phyloP scores from a whole-genome alignment of 495 filamentous ascomycete genomes.

The Podospora didyma region DNA sequence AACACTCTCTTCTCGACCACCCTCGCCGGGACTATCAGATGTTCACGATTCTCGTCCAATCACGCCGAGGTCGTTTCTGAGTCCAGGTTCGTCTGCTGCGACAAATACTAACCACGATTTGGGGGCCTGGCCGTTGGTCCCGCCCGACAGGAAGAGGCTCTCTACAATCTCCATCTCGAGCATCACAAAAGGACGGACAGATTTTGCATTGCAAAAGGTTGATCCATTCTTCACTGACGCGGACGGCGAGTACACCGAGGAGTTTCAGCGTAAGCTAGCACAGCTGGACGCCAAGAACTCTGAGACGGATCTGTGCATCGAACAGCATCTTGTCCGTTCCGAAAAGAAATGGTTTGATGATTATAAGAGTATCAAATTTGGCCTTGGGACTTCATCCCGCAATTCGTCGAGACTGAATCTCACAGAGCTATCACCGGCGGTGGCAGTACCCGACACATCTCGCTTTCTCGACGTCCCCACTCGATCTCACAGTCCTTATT shows the following conservation, averaged over 20 bases:
- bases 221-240: conserved; percentile 33
- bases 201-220: conserved; percentile 42
- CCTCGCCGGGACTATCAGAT: conserved; percentile 5
- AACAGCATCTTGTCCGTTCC: conserved; percentile 52
- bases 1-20: conserved; percentile 1
- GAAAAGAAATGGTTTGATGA: conserved; percentile 26
- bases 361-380: conserved; percentile 12
- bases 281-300: conserved; percentile 50
- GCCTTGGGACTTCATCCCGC: conserved; percentile 11
- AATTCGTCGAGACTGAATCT: conserved; percentile 7
- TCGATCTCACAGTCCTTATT: conserved; percentile 6
- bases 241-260: conserved; percentile 46
- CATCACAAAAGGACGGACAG: conserved; percentile 13
- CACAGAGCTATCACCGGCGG: background rate
- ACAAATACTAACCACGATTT: background rate
- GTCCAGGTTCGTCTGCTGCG: background rate
- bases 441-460: background rate
- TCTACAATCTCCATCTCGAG: conserved; percentile 7
- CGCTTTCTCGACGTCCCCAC: conserved; percentile 11
- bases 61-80: conserved; percentile 4
- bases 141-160: background rate
- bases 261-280: conserved; percentile 48
- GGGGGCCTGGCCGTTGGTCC: conserved; percentile 2
- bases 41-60: conserved; percentile 2
- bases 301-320: conserved; percentile 51